Evolutionary conservation across 2,329 filamentous ascomycete species (phyloP), one percentile per base, ranked within the genome.

Genomic region (Aspergillus fischeri): DNA sequence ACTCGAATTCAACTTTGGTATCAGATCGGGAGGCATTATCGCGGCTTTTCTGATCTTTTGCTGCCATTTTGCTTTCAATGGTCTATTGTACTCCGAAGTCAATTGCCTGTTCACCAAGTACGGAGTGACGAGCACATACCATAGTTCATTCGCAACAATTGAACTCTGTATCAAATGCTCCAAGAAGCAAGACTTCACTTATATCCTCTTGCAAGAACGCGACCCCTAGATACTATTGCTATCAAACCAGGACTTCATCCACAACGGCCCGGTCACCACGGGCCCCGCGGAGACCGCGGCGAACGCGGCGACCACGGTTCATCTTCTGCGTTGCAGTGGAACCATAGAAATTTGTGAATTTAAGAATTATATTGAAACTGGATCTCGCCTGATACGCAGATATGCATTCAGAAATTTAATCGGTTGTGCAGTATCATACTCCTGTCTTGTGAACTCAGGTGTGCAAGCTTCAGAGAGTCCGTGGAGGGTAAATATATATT

Each of bases 1-100:
- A 99, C 71, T 99, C 94, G 63, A 82, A 69, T 20, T 54, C 51
- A 0, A 21, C 24, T 5, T 57, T 52, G 9, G 52, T 24, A 27
- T 51, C 32, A 14, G 24, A 1, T 9, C 9, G 10, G 21, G 32
- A 17, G 5, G 29, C 21, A 6, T 42, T 47, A 24, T 49, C 24
- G 11, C 10, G 14, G 4, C 20, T 2, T 27, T 51, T 35, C 17
- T 49, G 4, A 4, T 24, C 11, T 21, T 47, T 47, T 10, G 14
- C 45, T 7, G 20, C n/a, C 28, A 45, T 32, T 14, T 52, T 58
- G 45, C 38, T 8, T 0, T 21, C 6, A 20, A 14, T 35, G 25
- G 21, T 38, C 27, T 50, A 27, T 35, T 21, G 24, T 44, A 20
- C n/a, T 17, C 41, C n/a, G 4, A 44, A 44, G 41, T 35, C 32